Evolutionary conservation across 2,329 filamentous ascomycete species (phyloP).

Genomic region (Nigrospora osmanthi): DNA sequence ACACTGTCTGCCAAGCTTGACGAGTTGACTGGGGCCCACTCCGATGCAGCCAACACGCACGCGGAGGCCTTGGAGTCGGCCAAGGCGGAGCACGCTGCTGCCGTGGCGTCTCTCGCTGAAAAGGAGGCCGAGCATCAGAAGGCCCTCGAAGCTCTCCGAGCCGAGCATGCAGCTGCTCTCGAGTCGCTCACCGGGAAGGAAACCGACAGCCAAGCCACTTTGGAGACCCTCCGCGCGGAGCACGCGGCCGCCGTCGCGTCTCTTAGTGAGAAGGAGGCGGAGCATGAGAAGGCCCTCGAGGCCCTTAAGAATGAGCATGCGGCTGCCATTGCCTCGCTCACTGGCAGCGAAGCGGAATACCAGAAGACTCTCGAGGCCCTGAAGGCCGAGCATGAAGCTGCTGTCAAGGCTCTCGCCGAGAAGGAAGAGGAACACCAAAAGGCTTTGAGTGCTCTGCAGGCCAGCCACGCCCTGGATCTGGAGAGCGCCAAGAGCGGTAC

Average conservation of each 20-base stretch:
- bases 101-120: constrained; percentile 37
- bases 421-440: constrained; percentile 46
- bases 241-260: constrained; percentile 32
- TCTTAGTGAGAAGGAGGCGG: constrained; percentile 41
- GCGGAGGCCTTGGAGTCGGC: constrained; percentile 11
- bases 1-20: constrained; percentile 4
- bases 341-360: constrained; percentile 43
- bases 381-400: constrained; percentile 32
- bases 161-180: constrained; percentile 50
- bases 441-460: constrained; percentile 45
- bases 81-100: constrained; percentile 28
- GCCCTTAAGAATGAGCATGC: constrained; percentile 25
- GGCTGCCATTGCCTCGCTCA: constrained; percentile 32
- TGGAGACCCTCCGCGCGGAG: constrained; percentile 21
- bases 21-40: constrained; percentile 2
- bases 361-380: constrained; percentile 47
- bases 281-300: constrained; percentile 25
- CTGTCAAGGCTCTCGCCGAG: constrained; percentile 37
- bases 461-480: constrained; percentile 50
- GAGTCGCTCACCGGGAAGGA: constrained; percentile 23
- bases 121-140: constrained; percentile 46
- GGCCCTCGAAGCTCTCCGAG: constrained; percentile 45
- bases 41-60: constrained; percentile 29
- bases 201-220: constrained; percentile 17
- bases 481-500: constrained; percentile 46